phyloP scores from a whole-genome alignment of 192 early-diverging fungal species.

The Entomortierella lignicola region DNA sequence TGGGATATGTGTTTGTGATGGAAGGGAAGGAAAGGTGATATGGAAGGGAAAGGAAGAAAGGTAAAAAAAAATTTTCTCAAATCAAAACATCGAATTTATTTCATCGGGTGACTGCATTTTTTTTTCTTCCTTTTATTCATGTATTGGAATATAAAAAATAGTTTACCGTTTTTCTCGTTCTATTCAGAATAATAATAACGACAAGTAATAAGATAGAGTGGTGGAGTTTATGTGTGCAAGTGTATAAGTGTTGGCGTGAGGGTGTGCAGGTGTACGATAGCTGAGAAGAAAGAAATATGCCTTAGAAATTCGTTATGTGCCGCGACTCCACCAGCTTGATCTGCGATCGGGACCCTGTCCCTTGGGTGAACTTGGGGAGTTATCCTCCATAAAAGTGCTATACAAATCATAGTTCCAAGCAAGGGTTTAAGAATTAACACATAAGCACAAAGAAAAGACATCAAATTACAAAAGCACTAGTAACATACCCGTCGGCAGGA shows the following conservation, averaged over 20 bases:
- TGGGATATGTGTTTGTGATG: neutral
- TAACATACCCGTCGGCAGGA: too few species aligned
- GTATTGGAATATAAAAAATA: too few species aligned
- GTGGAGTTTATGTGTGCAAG: neutral
- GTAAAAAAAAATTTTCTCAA: neutral
- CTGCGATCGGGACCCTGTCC: slow-evolving; percentile 33
- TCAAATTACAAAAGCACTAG: too few species aligned
- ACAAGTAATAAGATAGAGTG: neutral
- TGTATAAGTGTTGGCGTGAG: neutral
- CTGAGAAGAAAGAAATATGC: slow-evolving; percentile 7
- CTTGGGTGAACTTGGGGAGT: slow-evolving; percentile 50
- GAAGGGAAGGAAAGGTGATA: neutral
- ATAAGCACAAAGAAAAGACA: neutral
- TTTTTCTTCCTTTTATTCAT: too few species aligned
- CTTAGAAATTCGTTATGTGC: too few species aligned
- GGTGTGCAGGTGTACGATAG: too few species aligned
- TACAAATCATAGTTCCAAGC: neutral
- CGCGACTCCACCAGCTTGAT: slow-evolving; percentile 46
- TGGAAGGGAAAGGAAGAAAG: neutral
- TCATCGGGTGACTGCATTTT: too few species aligned
- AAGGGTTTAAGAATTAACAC: neutral
- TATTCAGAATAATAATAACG: neutral
- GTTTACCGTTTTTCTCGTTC: too few species aligned
- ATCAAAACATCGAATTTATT: too few species aligned
- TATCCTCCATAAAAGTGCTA: slow-evolving; percentile 20